A percentile compares a stretch with the other conserved stretches of the same genome.
These are phyloP conservation scores for Anisodus tanguticus DNA, from an alignment of 257 asterid species.

Conservation along the genomic window DNA sequence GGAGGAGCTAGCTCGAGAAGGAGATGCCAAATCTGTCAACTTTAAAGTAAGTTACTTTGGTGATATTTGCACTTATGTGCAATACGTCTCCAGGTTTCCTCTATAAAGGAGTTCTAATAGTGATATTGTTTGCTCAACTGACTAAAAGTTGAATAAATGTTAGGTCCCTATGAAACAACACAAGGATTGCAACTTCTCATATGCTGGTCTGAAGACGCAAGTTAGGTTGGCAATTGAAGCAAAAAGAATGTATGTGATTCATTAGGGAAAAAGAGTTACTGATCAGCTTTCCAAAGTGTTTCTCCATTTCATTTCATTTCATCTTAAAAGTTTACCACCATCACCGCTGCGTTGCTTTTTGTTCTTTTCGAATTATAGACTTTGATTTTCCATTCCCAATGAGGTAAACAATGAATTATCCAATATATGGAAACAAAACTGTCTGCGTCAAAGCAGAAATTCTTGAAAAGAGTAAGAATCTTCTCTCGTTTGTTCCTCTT, in stretches of 20 bases:
- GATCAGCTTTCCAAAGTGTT: background rate
- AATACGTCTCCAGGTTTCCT: background rate
- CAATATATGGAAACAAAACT: background rate
- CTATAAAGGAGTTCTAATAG: background rate
- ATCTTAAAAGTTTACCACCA: background rate
- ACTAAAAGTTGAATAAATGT: slow-evolving; percentile 37
- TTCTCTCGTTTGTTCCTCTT: background rate
- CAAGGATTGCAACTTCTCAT: slow-evolving; percentile 95
- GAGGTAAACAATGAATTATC: slow-evolving; percentile 8
- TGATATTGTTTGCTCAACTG: slow-evolving; percentile 18
- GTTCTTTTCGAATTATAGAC: background rate
- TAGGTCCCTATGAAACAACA: slow-evolving; percentile 98
- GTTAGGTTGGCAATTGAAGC: slow-evolving; percentile 95
- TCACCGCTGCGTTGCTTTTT: background rate
- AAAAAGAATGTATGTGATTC: slow-evolving; percentile 63
- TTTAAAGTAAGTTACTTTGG: slow-evolving; percentile 63
- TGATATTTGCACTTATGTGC: background rate
- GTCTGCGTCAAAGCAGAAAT: background rate
- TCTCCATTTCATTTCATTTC: background rate
- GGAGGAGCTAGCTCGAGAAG: slow-evolving; percentile 93
- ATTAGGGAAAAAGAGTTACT: background rate
- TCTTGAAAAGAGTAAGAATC: background rate
- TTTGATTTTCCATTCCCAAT: background rate
- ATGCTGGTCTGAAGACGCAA: slow-evolving; percentile 98
- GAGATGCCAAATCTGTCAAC: slow-evolving; percentile 67